Evolutionary conservation across 2,329 filamentous ascomycete genomes (phyloP).

Genomic region (Emmonsia crescens): DNA sequence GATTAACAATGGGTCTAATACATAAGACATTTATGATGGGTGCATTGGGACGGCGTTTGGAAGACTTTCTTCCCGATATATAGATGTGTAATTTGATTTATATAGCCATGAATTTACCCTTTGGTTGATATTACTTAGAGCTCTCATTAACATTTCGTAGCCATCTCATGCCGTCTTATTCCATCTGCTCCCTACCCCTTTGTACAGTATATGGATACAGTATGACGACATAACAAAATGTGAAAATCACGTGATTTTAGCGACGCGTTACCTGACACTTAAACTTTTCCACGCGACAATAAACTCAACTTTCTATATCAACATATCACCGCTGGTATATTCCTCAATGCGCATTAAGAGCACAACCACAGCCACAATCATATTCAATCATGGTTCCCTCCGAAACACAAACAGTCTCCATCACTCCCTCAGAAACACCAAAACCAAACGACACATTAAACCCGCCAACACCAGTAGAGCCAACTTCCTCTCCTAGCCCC

Average conservation of each 20-base stretch:
- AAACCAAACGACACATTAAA: constrained; percentile 7
- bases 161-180: no score
- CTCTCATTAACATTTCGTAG: no score
- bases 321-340: background rate
- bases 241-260: background rate
- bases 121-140: background rate
- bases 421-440: constrained; percentile 2
- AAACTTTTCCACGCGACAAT: background rate
- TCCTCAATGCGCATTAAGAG: background rate
- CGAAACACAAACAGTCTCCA: background rate
- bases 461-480: constrained; percentile 13
- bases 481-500: constrained; percentile 6
- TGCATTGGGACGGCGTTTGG: constrained; percentile 3
- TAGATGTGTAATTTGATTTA: background rate
- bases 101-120: background rate
- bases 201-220: no score
- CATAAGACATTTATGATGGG: background rate
- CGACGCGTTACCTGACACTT: background rate
- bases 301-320: background rate
- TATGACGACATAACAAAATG: background rate
- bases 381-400: background rate
- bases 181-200: no score
- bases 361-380: background rate
- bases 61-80: background rate
- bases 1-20: constrained; percentile 9